A percentile compares a stretch with the other conserved stretches of the same genome.
These are phyloP conservation scores for Talaromyces albobiverticillius DNA, from an alignment of 2,329 filamentous ascomycete genomes.

Conservation along the genomic window DNA sequence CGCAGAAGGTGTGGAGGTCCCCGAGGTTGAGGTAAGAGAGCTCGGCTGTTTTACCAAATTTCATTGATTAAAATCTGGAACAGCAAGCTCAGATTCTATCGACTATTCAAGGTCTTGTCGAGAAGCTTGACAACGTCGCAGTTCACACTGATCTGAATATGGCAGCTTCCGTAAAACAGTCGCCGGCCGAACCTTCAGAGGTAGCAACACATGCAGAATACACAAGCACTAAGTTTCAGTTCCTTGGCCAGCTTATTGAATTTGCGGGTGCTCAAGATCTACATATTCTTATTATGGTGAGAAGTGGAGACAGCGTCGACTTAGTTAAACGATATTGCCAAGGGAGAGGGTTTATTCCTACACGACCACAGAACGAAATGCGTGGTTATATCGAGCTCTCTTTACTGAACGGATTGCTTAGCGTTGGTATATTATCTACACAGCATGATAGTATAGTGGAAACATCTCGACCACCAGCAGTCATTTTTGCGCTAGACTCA, in stretches of 20 bases:
- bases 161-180: slow-evolving; percentile 33
- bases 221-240: slow-evolving; percentile 45
- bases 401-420: slow-evolving; percentile 33
- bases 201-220: slow-evolving; percentile 47
- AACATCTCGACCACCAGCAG: slow-evolving; percentile 32
- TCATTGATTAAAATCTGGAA: neutral
- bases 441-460: slow-evolving; percentile 28
- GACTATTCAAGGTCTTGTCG: slow-evolving; percentile 33
- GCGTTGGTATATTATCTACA: slow-evolving; percentile 34
- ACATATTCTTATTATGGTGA: slow-evolving; percentile 39
- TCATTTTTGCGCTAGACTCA: slow-evolving; percentile 45
- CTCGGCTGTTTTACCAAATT: neutral
- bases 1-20: slow-evolving; percentile 12
- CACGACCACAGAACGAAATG: slow-evolving; percentile 30
- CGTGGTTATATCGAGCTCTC: slow-evolving; percentile 33
- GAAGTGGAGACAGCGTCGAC: slow-evolving; percentile 33
- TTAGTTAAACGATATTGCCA: slow-evolving; percentile 42
- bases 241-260: slow-evolving; percentile 43
- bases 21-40: slow-evolving; percentile 26
- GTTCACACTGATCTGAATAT: slow-evolving; percentile 47
- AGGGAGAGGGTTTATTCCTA: slow-evolving; percentile 38
- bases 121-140: slow-evolving; percentile 40
- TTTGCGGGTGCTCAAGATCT: slow-evolving; percentile 31
- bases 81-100: slow-evolving; percentile 26
- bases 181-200: slow-evolving; percentile 31